A percentile compares a stretch with the other conserved stretches of the same genome.
Evolutionary conservation across 768 basidiomycete genomes (phyloP).

Genomic region (Termitomyces heimii): DNA sequence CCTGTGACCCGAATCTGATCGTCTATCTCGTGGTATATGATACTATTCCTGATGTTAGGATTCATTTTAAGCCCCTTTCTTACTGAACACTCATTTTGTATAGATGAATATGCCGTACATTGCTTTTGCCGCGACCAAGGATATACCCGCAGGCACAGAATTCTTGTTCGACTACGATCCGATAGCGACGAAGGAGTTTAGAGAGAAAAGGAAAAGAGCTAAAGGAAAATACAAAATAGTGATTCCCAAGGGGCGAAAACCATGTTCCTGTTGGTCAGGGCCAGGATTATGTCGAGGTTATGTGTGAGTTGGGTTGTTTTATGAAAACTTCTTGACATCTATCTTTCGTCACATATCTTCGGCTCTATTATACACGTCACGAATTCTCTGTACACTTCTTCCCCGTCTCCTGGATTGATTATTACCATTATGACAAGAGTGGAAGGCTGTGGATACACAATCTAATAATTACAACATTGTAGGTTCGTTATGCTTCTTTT

Average conservation of each 20-base stretch:
- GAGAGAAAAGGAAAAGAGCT: conserved; percentile 3
- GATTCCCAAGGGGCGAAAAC: conserved; percentile 22
- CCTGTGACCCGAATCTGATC: conserved; percentile 53
- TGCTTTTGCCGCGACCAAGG: conserved; percentile 44
- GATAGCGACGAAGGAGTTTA: conserved; percentile 15
- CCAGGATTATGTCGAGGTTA: conserved; percentile 14
- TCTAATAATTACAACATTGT: too few species aligned
- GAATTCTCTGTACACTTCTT: neutral
- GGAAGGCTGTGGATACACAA: too few species aligned
- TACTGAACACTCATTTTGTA: neutral
- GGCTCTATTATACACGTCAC: neutral
- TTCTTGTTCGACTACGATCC: conserved; percentile 67
- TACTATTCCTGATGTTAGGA: conserved; percentile 46
- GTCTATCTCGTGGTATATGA: conserved; percentile 61
- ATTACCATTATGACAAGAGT: neutral
- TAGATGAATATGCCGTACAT: conserved; percentile 56
- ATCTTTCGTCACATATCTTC: neutral
- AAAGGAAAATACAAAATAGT: conserved; percentile 20
- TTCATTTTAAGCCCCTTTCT: neutral
- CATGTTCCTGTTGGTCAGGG: conserved; percentile 30
- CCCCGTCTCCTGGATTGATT: neutral
- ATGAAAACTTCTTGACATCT: neutral
- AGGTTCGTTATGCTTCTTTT: too few species aligned
- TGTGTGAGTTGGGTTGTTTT: conserved; percentile 8
- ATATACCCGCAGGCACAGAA: conserved; percentile 48